Conservation (phyloP, 2,329 filamentous ascomycete species). For the Helicocarpus griseus region DNA sequence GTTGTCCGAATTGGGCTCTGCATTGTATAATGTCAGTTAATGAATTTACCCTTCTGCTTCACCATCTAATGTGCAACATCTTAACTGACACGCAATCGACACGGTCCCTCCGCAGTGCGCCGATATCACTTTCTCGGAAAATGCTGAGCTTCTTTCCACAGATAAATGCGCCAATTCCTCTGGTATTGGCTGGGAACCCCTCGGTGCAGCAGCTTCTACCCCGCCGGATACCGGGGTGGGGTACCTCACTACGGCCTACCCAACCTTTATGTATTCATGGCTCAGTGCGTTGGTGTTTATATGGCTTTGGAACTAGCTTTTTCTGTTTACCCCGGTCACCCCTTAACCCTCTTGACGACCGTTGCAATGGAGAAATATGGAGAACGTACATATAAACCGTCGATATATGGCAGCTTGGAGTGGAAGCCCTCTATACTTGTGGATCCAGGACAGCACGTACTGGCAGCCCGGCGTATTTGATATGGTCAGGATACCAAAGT, state of each 20-base stretch:
- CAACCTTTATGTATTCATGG: neutral
- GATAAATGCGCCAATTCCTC: constrained; percentile 32
- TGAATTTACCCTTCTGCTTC: neutral
- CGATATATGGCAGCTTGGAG: no score
- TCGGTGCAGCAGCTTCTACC: constrained; percentile 6
- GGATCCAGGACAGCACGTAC: no score
- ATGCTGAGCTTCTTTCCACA: constrained; percentile 26
- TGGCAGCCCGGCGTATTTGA: no score
- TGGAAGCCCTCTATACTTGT: no score
- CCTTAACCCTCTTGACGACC: no score
- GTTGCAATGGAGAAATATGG: no score
- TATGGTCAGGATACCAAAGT: no score
- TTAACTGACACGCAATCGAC: neutral
- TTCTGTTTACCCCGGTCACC: neutral
- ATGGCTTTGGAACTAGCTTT: neutral
- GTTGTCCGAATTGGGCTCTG: constrained; percentile 28
- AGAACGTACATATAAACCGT: no score
- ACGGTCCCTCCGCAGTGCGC: constrained; percentile 26
- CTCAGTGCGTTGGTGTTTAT: neutral
- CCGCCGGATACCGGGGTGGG: neutral
- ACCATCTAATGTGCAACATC: no score
- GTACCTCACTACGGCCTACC: neutral
- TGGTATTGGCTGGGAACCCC: constrained; percentile 24
- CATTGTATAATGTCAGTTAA: constrained; percentile 39
- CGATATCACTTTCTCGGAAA: constrained; percentile 33